phyloP scores from a whole-genome alignment of 257 asterid genomes.

The Penstemon eatonii region DNA sequence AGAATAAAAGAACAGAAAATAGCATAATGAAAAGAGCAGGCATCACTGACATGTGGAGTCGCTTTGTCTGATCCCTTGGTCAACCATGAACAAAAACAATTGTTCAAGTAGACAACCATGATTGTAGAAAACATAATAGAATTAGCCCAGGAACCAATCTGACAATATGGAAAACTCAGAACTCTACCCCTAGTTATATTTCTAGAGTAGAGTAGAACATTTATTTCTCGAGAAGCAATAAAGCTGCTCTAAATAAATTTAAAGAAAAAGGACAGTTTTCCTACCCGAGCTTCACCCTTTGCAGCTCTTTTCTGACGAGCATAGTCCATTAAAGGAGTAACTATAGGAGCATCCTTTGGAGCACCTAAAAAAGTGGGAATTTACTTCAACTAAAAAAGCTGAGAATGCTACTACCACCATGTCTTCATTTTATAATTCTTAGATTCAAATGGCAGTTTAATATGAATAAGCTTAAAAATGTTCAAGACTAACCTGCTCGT shows the following conservation, averaged over 20 bases:
- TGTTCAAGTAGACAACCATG: neutral
- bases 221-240: slow-evolving; percentile 16
- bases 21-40: neutral
- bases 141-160: neutral
- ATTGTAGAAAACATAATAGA: neutral
- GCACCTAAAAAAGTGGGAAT: slow-evolving; percentile 56
- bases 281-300: slow-evolving; percentile 82
- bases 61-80: slow-evolving; percentile 4
- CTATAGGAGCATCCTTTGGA: slow-evolving; percentile 69
- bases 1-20: neutral
- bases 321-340: slow-evolving; percentile 93
- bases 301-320: slow-evolving; percentile 97
- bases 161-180: slow-evolving; percentile 2
- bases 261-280: slow-evolving; percentile 30
- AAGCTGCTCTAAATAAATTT: slow-evolving; percentile 13
- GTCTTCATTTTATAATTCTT: slow-evolving; percentile 13
- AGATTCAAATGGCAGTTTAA: neutral
- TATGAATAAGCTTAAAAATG: slow-evolving; percentile 8
- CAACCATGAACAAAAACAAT: slow-evolving; percentile 1
- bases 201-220: neutral
- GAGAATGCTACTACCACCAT: slow-evolving; percentile 2
- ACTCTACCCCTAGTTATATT: slow-evolving; percentile 7
- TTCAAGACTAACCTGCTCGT: slow-evolving; percentile 72
- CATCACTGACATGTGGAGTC: neutral
- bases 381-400: slow-evolving; percentile 26